A percentile compares a stretch with the other conserved stretches of the same genome.
phyloP scores from a whole-genome alignment of 352 stramenopile species.

The Globisporangium lucens region DNA sequence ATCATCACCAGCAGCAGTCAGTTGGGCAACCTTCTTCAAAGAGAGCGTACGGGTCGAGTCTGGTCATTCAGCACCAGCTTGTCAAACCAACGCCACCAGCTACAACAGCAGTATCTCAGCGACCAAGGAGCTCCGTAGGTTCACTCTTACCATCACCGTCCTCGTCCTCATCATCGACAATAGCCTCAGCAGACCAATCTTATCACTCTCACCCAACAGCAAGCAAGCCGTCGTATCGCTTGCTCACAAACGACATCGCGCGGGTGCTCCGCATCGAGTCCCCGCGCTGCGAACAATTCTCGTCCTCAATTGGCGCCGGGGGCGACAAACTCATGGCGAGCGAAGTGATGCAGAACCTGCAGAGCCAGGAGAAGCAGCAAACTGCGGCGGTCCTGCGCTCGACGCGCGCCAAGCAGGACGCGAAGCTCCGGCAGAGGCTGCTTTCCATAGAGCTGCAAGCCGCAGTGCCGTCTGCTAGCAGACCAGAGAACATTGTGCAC shows the following conservation, averaged over 20 bases:
- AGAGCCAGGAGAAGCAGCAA: slow-evolving; percentile 30
- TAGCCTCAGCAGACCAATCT: neutral
- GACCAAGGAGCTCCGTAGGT: neutral
- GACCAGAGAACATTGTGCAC: slow-evolving; percentile 31
- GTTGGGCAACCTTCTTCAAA: slow-evolving; percentile 6
- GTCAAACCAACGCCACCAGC: slow-evolving; percentile 13
- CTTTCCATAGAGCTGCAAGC: slow-evolving; percentile 11
- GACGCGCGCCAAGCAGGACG: slow-evolving; percentile 23
- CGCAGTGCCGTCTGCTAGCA: neutral
- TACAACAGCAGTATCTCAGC: neutral
- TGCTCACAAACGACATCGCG: slow-evolving; percentile 49
- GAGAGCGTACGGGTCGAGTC: slow-evolving; percentile 27
- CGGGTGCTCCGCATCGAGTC: slow-evolving; percentile 53
- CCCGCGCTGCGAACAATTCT: slow-evolving; percentile 8
- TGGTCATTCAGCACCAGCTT: slow-evolving; percentile 62
- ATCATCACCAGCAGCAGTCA: slow-evolving; percentile 15
- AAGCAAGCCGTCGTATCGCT: slow-evolving; percentile 32
- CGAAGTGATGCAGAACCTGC: slow-evolving; percentile 28
- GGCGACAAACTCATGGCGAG: slow-evolving; percentile 19
- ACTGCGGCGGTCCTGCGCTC: slow-evolving; percentile 22
- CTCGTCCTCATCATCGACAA: neutral
- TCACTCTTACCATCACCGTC: neutral
- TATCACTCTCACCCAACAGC: neutral
- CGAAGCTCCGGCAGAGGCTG: slow-evolving; percentile 14
- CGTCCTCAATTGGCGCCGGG: slow-evolving; percentile 6